Conservation (phyloP, 495 filamentous ascomycete species). For the Endocarpon pusillum region DNA sequence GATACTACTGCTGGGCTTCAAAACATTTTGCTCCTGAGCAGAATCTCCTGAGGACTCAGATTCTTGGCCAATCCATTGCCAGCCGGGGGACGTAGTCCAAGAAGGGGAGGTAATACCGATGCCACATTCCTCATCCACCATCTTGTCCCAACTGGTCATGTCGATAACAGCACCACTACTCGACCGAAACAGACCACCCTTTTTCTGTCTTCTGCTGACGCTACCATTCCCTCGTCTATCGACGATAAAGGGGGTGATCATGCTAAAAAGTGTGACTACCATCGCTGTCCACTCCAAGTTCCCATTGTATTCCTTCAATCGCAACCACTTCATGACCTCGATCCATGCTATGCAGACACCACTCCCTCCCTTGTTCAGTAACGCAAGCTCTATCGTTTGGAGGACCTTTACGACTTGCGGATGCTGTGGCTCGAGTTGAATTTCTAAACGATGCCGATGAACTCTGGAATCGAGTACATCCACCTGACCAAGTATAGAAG, state of each 20-base stretch:
- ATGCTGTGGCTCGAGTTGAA: conserved; percentile 48
- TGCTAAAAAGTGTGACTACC: conserved; percentile 50
- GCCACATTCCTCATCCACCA: conserved; percentile 38
- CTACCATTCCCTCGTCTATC: conserved; percentile 14
- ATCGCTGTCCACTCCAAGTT: conserved; percentile 66
- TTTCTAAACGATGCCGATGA: conserved; percentile 43
- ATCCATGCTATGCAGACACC: conserved; percentile 56
- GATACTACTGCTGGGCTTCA: no score
- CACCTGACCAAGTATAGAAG: conserved; percentile 35
- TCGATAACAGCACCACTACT: conserved; percentile 40
- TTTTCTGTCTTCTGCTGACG: conserved; percentile 27
- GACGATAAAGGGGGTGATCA: conserved; percentile 35
- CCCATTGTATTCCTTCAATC: conserved; percentile 26
- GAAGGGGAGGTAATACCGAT: conserved; percentile 24
- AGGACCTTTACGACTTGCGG: conserved; percentile 40
- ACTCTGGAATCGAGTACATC: conserved; percentile 45
- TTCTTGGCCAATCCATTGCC: conserved; percentile 58
- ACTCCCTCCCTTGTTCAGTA: conserved; percentile 44
- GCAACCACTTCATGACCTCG: conserved; percentile 55
- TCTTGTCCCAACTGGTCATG: conserved; percentile 43
- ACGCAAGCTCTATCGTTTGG: conserved; percentile 40
- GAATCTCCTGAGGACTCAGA: neutral
- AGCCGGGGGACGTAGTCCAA: conserved; percentile 51
- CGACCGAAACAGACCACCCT: conserved; percentile 36
- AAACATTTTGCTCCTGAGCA: no score